phyloP scores from a whole-genome alignment of 257 asterid genomes.

The Anisodus acutangulus region DNA sequence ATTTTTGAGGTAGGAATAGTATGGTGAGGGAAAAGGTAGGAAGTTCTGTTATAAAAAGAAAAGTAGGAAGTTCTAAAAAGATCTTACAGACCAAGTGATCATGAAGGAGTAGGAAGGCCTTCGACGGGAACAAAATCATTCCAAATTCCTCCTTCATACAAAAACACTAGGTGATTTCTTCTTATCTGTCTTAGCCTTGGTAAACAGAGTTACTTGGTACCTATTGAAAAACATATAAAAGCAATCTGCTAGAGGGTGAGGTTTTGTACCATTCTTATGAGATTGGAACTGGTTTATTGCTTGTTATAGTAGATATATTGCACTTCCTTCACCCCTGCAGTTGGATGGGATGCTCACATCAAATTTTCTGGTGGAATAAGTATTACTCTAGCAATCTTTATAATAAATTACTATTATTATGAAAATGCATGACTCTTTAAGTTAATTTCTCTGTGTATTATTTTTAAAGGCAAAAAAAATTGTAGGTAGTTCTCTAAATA shows the following conservation, averaged over 20 bases:
- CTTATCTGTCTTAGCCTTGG: no score
- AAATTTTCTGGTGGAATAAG: constrained; percentile 19
- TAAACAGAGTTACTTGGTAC: no score
- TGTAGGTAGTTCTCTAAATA: not conserved
- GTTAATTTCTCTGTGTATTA: not conserved
- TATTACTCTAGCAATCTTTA: not conserved
- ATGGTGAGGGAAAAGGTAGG: not conserved
- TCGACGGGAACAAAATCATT: not conserved
- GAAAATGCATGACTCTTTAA: not conserved
- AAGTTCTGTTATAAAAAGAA: no score
- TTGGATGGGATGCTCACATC: not conserved
- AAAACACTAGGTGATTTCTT: no score
- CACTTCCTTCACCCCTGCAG: not conserved
- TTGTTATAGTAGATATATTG: no score
- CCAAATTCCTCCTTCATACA: not conserved
- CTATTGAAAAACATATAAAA: no score
- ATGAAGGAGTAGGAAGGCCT: not conserved
- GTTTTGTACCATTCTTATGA: no score
- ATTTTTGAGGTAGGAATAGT: not conserved
- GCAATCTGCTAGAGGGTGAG: no score
- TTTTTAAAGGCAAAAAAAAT: not conserved
- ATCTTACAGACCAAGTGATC: not conserved
- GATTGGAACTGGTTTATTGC: no score
- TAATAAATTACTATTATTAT: not conserved
- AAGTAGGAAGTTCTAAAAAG: constrained; percentile 10